Conservation (phyloP, 441 rosid genomes). For the Syzygium malaccense region DNA sequence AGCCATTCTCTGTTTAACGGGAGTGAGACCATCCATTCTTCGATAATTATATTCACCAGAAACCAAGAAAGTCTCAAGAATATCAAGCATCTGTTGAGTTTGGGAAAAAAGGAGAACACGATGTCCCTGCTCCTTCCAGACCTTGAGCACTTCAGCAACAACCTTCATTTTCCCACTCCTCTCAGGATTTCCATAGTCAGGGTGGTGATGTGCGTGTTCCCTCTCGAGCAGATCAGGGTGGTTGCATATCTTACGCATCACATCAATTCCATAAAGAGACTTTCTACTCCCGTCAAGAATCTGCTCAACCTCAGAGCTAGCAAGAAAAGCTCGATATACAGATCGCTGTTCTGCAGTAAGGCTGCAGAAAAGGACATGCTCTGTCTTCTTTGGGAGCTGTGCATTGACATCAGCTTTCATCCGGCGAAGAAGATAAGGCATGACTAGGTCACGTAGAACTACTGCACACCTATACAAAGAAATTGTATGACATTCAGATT, state of each 20-base stretch:
- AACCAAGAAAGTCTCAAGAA: constrained; percentile 70
- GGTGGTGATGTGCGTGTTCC: constrained; percentile 62
- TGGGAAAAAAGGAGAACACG: constrained; percentile 89
- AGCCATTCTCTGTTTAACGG: constrained; percentile 91
- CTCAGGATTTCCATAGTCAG: constrained; percentile 88
- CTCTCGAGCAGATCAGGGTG: constrained; percentile 98
- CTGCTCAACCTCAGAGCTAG: constrained; percentile 92
- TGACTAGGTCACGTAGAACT: constrained; percentile 87
- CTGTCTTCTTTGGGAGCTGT: constrained; percentile 82
- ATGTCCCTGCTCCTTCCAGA: constrained; percentile 89
- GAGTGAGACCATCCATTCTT: constrained; percentile 95
- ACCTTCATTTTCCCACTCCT: constrained; percentile 96
- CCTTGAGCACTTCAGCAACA: constrained; percentile 73
- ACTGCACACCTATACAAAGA: constrained; percentile 76
- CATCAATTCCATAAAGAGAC: constrained; percentile 90
- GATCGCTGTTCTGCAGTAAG: constrained; percentile 84
- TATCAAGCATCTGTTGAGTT: constrained; percentile 98
- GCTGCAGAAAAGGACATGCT: constrained; percentile 94
- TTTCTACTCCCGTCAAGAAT: constrained; percentile 76
- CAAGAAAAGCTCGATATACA: constrained; percentile 88
- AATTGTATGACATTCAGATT: neutral
- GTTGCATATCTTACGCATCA: constrained; percentile 98
- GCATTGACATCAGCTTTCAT: constrained; percentile 91
- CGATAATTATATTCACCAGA: constrained; percentile 61
- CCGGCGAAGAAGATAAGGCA: constrained; percentile 97